Evolutionary conservation across 2,329 filamentous ascomycete genomes (phyloP).

Genomic region (Sporothrix humicola): DNA sequence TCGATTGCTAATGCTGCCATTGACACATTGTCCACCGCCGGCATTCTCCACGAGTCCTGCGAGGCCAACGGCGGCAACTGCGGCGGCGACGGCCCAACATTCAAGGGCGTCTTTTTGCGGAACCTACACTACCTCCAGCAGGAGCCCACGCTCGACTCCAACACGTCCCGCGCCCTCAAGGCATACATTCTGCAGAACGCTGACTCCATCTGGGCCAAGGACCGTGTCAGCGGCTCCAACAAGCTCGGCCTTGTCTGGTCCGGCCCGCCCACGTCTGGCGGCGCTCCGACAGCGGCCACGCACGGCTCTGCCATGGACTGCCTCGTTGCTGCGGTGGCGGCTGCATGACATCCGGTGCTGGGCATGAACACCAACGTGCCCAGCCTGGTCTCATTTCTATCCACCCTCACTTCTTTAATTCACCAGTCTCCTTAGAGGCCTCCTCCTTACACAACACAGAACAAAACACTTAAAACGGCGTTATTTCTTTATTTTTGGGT

Average conservation of each 20-base stretch:
- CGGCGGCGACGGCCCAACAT: constrained; percentile 49
- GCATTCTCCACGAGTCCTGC: constrained; percentile 60
- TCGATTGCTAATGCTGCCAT: constrained; percentile 60
- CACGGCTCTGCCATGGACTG: constrained; percentile 71
- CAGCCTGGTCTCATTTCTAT: neutral
- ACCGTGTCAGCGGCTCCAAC: constrained; percentile 54
- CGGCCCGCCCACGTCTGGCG: constrained; percentile 56
- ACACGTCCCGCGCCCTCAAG: constrained; percentile 48
- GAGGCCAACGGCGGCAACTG: constrained; percentile 53
- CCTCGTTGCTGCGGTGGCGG: constrained; percentile 64
- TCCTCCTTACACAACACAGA: neutral
- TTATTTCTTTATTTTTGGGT: neutral
- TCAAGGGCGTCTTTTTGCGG: constrained; percentile 71
- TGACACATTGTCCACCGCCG: constrained; percentile 48
- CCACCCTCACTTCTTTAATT: neutral
- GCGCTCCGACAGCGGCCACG: constrained; percentile 58
- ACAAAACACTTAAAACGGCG: neutral
- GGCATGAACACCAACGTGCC: neutral
- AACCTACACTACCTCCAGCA: constrained; percentile 64
- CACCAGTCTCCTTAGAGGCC: neutral
- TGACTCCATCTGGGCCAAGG: constrained; percentile 66
- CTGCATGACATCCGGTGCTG: constrained; percentile 39
- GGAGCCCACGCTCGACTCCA: constrained; percentile 46
- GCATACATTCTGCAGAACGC: constrained; percentile 66
- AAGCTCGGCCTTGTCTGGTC: constrained; percentile 69